Percentiles rank a stretch among this genome's conserved stretches.
Conservation (phyloP, 305 asterid genomes). For the Rubia balearica region DNA sequence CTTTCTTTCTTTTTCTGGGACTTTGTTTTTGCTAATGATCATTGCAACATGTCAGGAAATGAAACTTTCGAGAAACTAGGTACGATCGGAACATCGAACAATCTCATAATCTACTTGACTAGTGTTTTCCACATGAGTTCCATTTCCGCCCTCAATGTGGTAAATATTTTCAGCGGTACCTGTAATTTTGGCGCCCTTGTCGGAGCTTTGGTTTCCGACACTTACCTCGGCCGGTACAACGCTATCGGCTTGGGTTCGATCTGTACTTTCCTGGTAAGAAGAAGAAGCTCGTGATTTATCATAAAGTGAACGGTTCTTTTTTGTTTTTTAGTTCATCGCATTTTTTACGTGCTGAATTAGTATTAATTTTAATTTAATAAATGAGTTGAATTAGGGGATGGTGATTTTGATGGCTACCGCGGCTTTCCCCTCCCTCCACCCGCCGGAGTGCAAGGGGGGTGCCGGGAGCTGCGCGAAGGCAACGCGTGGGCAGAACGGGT, state of each 20-base stretch:
- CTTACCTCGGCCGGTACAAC: background rate
- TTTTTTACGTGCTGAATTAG: too few species aligned
- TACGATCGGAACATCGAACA: background rate
- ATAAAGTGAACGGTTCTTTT: too few species aligned
- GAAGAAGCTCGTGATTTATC: too few species aligned
- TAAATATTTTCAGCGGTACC: slow-evolving; percentile 2
- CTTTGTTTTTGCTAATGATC: background rate
- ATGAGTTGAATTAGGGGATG: background rate
- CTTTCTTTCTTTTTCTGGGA: background rate
- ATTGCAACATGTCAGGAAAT: slow-evolving; percentile 14
- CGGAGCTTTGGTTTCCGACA: background rate
- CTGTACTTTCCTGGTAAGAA: background rate
- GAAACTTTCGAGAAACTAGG: slow-evolving; percentile 15
- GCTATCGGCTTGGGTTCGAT: background rate
- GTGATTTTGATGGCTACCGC: background rate
- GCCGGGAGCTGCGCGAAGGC: background rate
- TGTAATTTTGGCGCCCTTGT: slow-evolving; percentile 1
- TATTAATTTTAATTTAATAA: too few species aligned
- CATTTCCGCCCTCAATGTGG: background rate
- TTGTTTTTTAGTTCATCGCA: too few species aligned
- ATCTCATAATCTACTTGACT: background rate
- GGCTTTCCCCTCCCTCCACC: background rate
- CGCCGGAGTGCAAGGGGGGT: background rate
- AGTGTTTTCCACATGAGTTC: background rate
- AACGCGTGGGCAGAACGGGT: slow-evolving; percentile 11